Evolutionary conservation across 2,329 filamentous ascomycete genomes (phyloP), one percentile per base, ranked within the genome.

Genomic region (Sporothrix protearum): DNA sequence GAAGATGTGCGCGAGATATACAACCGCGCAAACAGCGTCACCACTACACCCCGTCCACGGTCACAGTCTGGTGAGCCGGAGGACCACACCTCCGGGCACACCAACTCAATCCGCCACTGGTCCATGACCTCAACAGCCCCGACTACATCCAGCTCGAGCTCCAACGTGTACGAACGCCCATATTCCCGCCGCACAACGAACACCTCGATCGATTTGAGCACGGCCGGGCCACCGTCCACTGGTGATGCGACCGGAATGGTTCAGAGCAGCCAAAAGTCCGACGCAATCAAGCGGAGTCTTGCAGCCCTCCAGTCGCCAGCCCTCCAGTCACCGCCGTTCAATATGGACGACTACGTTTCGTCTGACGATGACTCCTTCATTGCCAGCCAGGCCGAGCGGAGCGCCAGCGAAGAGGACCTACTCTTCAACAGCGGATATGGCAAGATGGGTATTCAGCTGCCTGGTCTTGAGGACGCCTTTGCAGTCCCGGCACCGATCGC

Each of bases 311-410:
- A 53, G 25, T 57, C 66, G 7, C 1, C 19, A 3, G 16, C 36
- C 9, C 49, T 49, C 45, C 63, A 53, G 25, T 57, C 66, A 4
- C 1, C 80, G 78, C 70, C 53, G 4, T 81, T 81, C 75, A 81
- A 81, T 72, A 80, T 82, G 8, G 80, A 82, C 71, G 80, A 82
- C 72, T 80, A 81, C 72, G 49, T 81, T 19, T 81, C 80, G 0
- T 79, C 80, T 0, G 81, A 83, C 68, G 78, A 78, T 19, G 81
- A 82, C 19, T 80, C 79, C 0, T 77, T 82, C 9, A 76, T 74
- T 12, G 36, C 49, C 28, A 0, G 53, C 45, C 63, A 74, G n/a
- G 68, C 75, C 42, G 57, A 75, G 36, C 75, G 76, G 2, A 77
- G 75, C 10, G 77, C 78, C 14, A 78, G 78, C 25, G 81, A 82